Conservation (phyloP, 192 early-diverging fungal genomes). For the Chytriomyces confervae region DNA sequence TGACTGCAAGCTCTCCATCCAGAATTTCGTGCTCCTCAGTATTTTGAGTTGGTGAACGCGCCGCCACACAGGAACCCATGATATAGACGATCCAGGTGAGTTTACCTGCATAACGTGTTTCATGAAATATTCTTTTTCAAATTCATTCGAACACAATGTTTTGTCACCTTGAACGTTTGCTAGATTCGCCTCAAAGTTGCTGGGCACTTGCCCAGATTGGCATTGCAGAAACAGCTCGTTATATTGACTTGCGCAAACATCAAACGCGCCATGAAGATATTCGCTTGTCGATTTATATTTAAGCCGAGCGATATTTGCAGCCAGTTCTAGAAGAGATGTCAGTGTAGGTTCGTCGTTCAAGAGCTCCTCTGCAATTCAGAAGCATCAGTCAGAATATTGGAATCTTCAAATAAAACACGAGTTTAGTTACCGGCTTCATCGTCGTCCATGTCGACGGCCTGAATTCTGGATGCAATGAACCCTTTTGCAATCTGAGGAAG, state of each 20-base stretch:
- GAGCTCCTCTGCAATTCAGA: slow-evolving; percentile 52
- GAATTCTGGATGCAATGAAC: slow-evolving; percentile 60
- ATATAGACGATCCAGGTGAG: slow-evolving; percentile 84
- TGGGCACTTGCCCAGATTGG: slow-evolving; percentile 1
- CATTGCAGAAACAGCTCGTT: slow-evolving; percentile 38
- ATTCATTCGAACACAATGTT: neutral
- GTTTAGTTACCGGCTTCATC: slow-evolving; percentile 52
- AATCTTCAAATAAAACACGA: neutral
- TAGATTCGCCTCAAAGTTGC: neutral
- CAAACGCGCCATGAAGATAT: slow-evolving; percentile 57
- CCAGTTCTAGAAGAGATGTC: slow-evolving; percentile 69
- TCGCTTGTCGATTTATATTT: slow-evolving; percentile 67
- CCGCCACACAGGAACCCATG: slow-evolving; percentile 70
- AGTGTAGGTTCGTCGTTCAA: slow-evolving; percentile 73
- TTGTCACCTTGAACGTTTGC: slow-evolving; percentile 14
- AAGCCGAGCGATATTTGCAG: slow-evolving; percentile 70
- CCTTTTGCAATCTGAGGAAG: slow-evolving; percentile 50
- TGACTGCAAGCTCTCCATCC: slow-evolving; percentile 60
- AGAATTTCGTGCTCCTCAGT: slow-evolving; percentile 79
- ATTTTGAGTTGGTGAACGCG: slow-evolving; percentile 61
- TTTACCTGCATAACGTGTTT: slow-evolving; percentile 49
- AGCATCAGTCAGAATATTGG: neutral
- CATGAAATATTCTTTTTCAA: neutral
- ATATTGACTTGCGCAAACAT: slow-evolving; percentile 68
- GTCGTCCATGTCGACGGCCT: slow-evolving; percentile 55